Percentiles rank a stretch among this genome's conserved stretches.
These are phyloP conservation scores for Pleoardoris graminearum DNA, from an alignment of 2,329 filamentous ascomycete genomes.

Conservation along the genomic window DNA sequence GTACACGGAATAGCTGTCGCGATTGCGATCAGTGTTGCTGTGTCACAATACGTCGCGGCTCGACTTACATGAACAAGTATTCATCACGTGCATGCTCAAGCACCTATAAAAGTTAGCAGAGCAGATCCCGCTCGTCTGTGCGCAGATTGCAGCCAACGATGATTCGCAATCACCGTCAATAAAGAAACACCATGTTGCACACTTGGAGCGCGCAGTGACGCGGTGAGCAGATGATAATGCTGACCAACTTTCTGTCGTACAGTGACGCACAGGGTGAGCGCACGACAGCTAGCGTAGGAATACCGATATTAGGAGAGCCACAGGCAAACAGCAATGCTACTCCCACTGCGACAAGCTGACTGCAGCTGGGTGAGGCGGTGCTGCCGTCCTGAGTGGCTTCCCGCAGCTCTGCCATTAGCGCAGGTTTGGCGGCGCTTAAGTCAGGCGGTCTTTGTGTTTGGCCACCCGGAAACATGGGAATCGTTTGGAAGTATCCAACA, in stretches of 20 bases:
- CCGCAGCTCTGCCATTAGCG: conserved; percentile 21
- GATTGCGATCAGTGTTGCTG: conserved; percentile 63
- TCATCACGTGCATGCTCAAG: conserved; percentile 69
- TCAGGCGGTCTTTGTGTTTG: conserved; percentile 1
- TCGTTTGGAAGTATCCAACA: conserved; percentile 26
- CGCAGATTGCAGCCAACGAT: not conserved
- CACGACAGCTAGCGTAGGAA: not conserved
- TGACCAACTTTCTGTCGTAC: not conserved
- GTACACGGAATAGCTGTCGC: conserved; percentile 55
- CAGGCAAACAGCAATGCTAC: conserved; percentile 7
- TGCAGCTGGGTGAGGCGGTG: conserved; percentile 27
- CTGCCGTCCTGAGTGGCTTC: conserved; percentile 14
- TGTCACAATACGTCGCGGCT: conserved; percentile 16
- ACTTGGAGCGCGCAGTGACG: not conserved
- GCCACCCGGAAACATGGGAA: not conserved
- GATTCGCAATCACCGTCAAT: not conserved
- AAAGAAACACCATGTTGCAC: not conserved
- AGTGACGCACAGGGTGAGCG: not conserved
- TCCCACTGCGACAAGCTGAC: conserved; percentile 12
- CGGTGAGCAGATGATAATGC: not conserved
- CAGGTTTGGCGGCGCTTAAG: conserved; percentile 8
- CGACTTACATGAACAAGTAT: conserved; percentile 72
- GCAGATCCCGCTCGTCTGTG: conserved; percentile 38
- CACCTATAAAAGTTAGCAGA: conserved; percentile 50
- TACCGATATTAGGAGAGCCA: not conserved